These are phyloP conservation scores for Amanita molliuscula DNA, from an alignment of 768 basidiomycete species.

Conservation along the genomic window DNA sequence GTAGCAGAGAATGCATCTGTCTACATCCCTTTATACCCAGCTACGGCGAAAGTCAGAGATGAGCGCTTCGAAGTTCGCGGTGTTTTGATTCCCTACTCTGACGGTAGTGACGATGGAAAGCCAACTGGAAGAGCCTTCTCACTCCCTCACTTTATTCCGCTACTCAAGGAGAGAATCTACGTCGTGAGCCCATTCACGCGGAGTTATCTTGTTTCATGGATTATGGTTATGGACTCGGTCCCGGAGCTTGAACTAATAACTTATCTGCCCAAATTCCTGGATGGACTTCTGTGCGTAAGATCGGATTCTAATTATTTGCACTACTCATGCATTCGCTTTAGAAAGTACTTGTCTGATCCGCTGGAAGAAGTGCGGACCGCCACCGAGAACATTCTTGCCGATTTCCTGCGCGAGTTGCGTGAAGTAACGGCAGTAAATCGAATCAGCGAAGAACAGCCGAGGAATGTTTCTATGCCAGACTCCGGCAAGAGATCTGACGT, in stretches of 20 bases:
- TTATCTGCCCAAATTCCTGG: constrained; percentile 90
- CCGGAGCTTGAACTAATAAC: constrained; percentile 94
- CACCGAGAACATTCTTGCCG: constrained; percentile 80
- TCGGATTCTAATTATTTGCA: constrained; percentile 2
- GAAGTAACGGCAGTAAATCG: constrained; percentile 72
- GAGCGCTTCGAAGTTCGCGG: constrained; percentile 44
- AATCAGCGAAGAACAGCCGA: constrained; percentile 46
- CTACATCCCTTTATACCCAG: constrained; percentile 82
- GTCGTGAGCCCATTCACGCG: constrained; percentile 94
- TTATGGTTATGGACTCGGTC: constrained; percentile 89
- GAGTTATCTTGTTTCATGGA: constrained; percentile 96
- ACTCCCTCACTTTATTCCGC: constrained; percentile 86
- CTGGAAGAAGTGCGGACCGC: constrained; percentile 88
- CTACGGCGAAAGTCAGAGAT: constrained; percentile 61
- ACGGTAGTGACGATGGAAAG: constrained; percentile 30
- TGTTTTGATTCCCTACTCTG: constrained; percentile 58
- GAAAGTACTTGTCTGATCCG: constrained; percentile 93
- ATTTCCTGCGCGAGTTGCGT: constrained; percentile 85
- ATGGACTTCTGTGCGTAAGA: constrained; percentile 76
- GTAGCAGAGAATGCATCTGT: constrained; percentile 94
- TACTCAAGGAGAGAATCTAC: constrained; percentile 87
- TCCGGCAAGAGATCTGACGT: constrained; percentile 30
- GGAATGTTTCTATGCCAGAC: constrained; percentile 31
- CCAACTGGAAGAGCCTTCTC: constrained; percentile 66
- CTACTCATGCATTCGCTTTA: constrained; percentile 19